Base-by-base conservation (phyloP, 305 asterid genomes). In the Fraxinus paxiana region DNA sequence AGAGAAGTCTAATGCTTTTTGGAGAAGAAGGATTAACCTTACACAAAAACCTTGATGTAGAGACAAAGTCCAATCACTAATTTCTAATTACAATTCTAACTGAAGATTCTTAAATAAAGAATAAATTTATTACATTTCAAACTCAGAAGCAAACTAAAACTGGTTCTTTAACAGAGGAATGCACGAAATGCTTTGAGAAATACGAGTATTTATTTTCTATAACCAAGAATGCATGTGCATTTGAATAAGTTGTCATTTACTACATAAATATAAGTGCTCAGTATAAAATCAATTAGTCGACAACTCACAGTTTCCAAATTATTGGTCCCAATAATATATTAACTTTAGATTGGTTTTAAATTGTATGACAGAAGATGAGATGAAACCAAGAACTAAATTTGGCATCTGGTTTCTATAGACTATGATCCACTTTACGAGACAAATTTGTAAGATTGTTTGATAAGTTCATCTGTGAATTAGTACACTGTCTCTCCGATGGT, bases 221-320 rank as follows among this genome's bases (percentile, higher is more conserved):
- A 22, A 78, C 75, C 18, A 75, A 54, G 83, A 54, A 75, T 41
- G 70, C 63, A 28, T 48, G 69, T 70, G 79, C 33, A 77, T 75
- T 38, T 33, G 10, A 38, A 22, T 63, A 37, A 31, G 76, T 41
- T 61, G 24, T 73, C 26, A 73, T 63, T 83, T 33, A 79, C 78
- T 17, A 17, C 34, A 59, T 15, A 63, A 77, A 77, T 51, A 35
- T 43, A 73, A 77, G 76, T 46, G 26, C 51, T 26, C 46, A 71
- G 59, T 17, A 37, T 51, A 65, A 65, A 18, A 61, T 61, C 20
- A 20, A 61, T 61, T 61, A 61, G 30, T 26, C 0, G 6, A 20
- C 22, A 65, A 65, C 13, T 67, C 8, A 2, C 20, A 15, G 33
- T 26, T 67, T 67, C 7, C 38, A 33, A 67, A 26, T 12, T 13